phyloP scores from a whole-genome alignment of 345 rosid species.

The Linum lewisii region DNA sequence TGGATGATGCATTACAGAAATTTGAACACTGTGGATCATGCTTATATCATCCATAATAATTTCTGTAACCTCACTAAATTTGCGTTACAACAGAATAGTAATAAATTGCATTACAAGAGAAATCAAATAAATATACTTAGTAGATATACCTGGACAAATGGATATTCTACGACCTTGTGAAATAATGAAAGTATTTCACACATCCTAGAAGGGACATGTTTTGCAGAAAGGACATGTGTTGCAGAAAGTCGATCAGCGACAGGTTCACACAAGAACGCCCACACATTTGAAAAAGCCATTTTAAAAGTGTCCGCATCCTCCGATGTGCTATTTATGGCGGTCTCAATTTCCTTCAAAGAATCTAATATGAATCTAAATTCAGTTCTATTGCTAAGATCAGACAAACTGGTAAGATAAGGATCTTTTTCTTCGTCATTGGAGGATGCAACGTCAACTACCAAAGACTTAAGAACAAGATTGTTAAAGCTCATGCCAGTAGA shows the following conservation, averaged over 20 bases:
- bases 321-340: conserved; percentile 18
- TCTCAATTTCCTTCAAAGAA: conserved; percentile 23
- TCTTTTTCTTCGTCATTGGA: conserved; percentile 28
- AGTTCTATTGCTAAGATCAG: conserved; percentile 38
- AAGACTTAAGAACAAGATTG: conserved; percentile 23
- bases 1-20: conserved; percentile 36
- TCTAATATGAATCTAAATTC: no score
- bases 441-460: conserved; percentile 23
- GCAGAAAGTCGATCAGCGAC: conserved; percentile 56
- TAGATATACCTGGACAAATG: conserved; percentile 49
- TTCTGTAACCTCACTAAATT: conserved; percentile 25
- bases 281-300: conserved; percentile 36
- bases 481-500: conserved; percentile 43
- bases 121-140: conserved; percentile 9
- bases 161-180: no score
- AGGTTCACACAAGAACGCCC: conserved; percentile 72
- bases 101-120: conserved; percentile 7
- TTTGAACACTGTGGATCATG: conserved; percentile 26
- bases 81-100: conserved; percentile 45
- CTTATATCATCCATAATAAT: no score
- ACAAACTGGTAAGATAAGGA: conserved; percentile 28
- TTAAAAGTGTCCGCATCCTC: conserved; percentile 26
- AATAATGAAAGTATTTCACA: conserved; percentile 38
- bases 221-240: conserved; percentile 40
- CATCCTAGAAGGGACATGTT: conserved; percentile 36